phyloP scores from a whole-genome alignment of 257 asterid species.

The Primulina eburnea region DNA sequence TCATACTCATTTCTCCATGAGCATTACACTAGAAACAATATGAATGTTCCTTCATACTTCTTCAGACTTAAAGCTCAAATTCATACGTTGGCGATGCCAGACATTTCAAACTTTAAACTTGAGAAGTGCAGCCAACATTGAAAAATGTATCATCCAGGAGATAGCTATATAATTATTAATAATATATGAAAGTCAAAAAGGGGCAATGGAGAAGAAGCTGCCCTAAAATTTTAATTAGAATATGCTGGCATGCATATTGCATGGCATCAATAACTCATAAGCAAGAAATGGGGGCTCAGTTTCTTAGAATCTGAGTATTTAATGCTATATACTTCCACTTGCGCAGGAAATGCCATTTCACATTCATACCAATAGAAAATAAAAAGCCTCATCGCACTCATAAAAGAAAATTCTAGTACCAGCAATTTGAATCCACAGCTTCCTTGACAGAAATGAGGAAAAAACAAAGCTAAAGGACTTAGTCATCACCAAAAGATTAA shows the following conservation, averaged over 20 bases:
- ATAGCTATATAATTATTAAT: neutral
- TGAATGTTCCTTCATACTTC: neutral
- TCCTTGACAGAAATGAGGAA: neutral
- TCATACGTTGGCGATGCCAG: neutral
- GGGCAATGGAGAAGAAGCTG: neutral
- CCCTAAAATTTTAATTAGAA: neutral
- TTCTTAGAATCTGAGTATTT: neutral
- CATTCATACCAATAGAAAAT: neutral
- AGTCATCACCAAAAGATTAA: neutral
- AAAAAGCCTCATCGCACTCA: neutral
- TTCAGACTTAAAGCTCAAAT: neutral
- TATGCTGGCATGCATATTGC: neutral
- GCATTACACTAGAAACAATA: neutral
- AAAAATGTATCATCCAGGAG: neutral
- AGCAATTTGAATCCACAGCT: neutral
- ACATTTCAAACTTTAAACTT: neutral
- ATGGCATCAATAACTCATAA: neutral
- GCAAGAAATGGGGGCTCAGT: neutral
- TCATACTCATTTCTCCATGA: neutral
- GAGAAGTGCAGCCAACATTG: neutral
- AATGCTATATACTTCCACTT: neutral
- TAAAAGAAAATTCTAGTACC: neutral
- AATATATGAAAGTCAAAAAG: neutral
- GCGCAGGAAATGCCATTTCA: neutral
- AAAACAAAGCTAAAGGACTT: neutral